Percentiles rank a stretch among this genome's conserved stretches.
phyloP scores from a whole-genome alignment of 2,329 filamentous ascomycete genomes.

The Pestalotiopsis fici region DNA sequence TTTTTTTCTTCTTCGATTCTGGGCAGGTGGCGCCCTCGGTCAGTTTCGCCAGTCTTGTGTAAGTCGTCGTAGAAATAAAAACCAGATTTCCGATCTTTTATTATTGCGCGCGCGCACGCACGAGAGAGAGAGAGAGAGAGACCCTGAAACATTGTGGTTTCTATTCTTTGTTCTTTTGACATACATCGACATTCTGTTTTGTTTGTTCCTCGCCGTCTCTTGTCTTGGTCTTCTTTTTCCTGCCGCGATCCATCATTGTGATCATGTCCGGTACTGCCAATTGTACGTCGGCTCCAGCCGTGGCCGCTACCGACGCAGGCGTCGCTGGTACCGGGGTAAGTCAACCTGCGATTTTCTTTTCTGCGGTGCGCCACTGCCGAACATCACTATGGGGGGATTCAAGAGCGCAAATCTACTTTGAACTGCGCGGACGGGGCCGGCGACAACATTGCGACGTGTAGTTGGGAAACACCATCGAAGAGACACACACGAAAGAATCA shows the following conservation, averaged over 20 bases:
- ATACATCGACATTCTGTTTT: background rate
- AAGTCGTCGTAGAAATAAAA: background rate
- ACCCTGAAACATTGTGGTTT: background rate
- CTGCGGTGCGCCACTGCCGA: background rate
- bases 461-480: too few relatives aligned
- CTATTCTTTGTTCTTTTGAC: background rate
- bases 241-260: background rate
- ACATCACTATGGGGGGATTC: background rate
- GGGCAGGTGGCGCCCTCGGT: background rate
- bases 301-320: constrained; percentile 45
- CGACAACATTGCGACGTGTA: too few relatives aligned
- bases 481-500: too few relatives aligned
- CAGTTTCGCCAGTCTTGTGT: background rate
- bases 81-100: background rate
- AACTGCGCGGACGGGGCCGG: background rate
- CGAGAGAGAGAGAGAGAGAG: too few relatives aligned
- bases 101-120: background rate
- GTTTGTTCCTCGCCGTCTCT: background rate
- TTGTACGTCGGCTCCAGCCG: constrained; percentile 39
- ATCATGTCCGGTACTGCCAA: constrained; percentile 22
- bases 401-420: background rate
- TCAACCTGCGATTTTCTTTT: constrained; percentile 9
- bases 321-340: constrained; percentile 53
- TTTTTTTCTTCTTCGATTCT: background rate
- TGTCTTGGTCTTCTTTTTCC: background rate